Percentiles rank a stretch among this genome's conserved stretches.
phyloP scores from a whole-genome alignment of 148 eudicot species.

The Drosera capensis region DNA sequence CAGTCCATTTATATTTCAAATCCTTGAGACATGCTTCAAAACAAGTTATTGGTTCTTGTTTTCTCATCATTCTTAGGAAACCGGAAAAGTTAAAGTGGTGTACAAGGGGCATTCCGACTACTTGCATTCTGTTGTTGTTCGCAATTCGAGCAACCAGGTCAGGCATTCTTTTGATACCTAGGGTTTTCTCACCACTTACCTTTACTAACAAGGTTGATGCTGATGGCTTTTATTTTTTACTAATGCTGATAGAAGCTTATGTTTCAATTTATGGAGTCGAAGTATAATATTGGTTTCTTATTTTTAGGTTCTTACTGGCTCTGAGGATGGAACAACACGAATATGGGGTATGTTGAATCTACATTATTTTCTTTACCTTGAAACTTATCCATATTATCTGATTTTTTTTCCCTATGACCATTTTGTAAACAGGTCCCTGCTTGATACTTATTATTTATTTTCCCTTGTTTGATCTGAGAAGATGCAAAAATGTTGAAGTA shows the following conservation, averaged over 20 bases:
- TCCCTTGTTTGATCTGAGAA: too few species aligned
- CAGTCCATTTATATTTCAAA: too few species aligned
- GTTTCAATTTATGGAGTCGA: background rate
- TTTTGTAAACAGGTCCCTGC: background rate
- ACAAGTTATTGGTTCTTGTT: background rate
- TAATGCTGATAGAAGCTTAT: too few species aligned
- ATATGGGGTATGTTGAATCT: conserved; percentile 72
- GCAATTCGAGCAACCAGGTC: conserved; percentile 70
- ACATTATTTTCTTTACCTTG: background rate
- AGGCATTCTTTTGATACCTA: too few species aligned
- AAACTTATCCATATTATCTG: too few species aligned
- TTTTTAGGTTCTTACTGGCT: conserved; percentile 71
- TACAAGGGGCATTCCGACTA: conserved; percentile 89
- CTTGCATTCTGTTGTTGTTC: conserved; percentile 62
- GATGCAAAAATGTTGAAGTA: too few species aligned
- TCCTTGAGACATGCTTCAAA: too few species aligned
- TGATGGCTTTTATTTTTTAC: too few species aligned
- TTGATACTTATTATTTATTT: background rate
- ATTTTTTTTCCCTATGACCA: too few species aligned
- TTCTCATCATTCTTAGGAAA: conserved; percentile 41
- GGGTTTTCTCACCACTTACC: too few species aligned
- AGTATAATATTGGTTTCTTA: background rate
- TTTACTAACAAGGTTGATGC: too few species aligned
- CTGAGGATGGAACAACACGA: conserved; percentile 92
- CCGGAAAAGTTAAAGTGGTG: conserved; percentile 45